These are phyloP conservation scores for Jaltomata sinuosa DNA, from an alignment of 257 asterid species.

Conservation along the genomic window DNA sequence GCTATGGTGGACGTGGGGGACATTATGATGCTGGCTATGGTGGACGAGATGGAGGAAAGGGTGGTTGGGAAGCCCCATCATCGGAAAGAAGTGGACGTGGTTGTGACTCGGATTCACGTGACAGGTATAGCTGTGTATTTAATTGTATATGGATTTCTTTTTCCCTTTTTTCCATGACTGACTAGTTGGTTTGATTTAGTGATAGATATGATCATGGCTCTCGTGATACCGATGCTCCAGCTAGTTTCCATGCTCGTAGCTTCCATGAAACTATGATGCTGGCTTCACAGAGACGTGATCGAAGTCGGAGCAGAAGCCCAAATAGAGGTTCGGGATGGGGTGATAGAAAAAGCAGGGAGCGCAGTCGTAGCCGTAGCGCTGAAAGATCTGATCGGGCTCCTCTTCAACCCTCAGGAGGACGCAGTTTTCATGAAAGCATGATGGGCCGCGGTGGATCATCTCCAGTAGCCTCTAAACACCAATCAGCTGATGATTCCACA, in stretches of 20 bases:
- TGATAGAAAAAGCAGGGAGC: slow-evolving; percentile 21
- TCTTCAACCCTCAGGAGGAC: slow-evolving; percentile 8
- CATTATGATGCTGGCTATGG: slow-evolving; percentile 32
- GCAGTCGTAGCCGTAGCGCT: slow-evolving; percentile 51
- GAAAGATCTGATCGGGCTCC: slow-evolving; percentile 41
- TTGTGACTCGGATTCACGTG: slow-evolving; percentile 34
- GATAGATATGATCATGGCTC: slow-evolving; percentile 37
- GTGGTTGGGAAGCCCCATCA: slow-evolving; percentile 28
- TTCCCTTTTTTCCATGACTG: neutral
- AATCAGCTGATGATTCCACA: neutral
- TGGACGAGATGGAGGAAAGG: slow-evolving; percentile 52
- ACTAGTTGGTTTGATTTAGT: slow-evolving; percentile 5
- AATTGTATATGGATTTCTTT: neutral
- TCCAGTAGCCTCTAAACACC: neutral
- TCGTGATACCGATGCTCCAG: slow-evolving; percentile 21
- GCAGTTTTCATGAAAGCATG: slow-evolving; percentile 51
- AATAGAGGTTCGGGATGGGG: slow-evolving; percentile 39
- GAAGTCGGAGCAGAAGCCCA: slow-evolving; percentile 57
- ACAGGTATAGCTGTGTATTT: slow-evolving; percentile 27
- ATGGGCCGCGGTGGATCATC: slow-evolving; percentile 25
- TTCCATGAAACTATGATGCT: slow-evolving; percentile 30
- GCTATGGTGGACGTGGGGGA: slow-evolving; percentile 47
- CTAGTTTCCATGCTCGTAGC: slow-evolving; percentile 36
- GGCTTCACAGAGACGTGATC: slow-evolving; percentile 23
- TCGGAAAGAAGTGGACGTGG: slow-evolving; percentile 30